Conservation (phyloP, 768 basidiomycete species). For the Lactarius quietus region DNA sequence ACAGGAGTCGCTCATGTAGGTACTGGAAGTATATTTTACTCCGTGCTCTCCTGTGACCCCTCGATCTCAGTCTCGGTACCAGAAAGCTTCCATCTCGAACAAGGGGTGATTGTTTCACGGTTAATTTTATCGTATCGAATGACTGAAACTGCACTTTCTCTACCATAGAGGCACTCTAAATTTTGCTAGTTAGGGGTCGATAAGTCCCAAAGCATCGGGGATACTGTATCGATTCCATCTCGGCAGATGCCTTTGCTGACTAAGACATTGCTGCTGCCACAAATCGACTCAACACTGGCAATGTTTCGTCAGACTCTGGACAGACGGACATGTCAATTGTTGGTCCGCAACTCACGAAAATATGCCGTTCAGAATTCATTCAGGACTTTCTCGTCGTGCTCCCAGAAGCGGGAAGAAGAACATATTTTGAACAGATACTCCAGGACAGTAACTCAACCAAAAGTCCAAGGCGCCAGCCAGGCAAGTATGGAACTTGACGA, state of each 20-base stretch:
- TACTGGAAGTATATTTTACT: not conserved
- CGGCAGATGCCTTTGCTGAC: slow-evolving; percentile 7
- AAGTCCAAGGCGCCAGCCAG: slow-evolving; percentile 95
- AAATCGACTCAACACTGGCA: not conserved
- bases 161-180: not conserved
- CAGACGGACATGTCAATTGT: slow-evolving; percentile 18
- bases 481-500: slow-evolving; percentile 34
- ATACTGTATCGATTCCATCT: not conserved
- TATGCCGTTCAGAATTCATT: slow-evolving; percentile 8
- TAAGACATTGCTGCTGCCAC: not conserved
- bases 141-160: not conserved
- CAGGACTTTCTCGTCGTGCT: slow-evolving; percentile 28
- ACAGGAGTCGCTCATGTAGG: not conserved
- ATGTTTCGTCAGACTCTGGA: not conserved
- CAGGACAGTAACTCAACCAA: slow-evolving; percentile 80
- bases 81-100: not conserved
- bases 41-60: not conserved
- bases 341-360: slow-evolving; percentile 13
- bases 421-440: slow-evolving; percentile 60
- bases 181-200: not conserved
- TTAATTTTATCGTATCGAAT: not conserved
- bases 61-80: not conserved
- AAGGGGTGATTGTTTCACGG: not conserved
- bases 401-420: slow-evolving; percentile 27
- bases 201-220: too few relatives aligned